These are phyloP conservation scores for Artemisia argyi DNA, from an alignment of 129 eudicot genomes.

Conservation along the genomic window DNA sequence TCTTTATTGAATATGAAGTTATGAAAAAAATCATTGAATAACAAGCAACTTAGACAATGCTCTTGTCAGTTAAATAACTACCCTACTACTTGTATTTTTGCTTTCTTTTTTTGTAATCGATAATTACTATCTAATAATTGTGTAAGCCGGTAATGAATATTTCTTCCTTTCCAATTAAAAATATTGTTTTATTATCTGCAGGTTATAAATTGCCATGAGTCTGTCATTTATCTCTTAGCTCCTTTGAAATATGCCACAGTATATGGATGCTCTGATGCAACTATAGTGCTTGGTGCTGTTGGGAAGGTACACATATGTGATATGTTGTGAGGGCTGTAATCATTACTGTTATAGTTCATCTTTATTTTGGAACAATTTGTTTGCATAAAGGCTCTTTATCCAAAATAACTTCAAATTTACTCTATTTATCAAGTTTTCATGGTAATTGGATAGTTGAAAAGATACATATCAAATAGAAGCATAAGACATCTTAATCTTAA, in stretches of 20 bases:
- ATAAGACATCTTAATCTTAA: too few species aligned
- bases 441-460: too few species aligned
- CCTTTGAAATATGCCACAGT: conserved; percentile 69
- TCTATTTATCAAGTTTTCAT: background rate
- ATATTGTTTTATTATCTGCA: conserved; percentile 32
- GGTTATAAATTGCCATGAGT: conserved; percentile 93
- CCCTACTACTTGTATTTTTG: too few species aligned
- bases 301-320: conserved; percentile 55
- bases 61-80: too few species aligned
- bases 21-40: too few species aligned
- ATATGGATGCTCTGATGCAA: conserved; percentile 90
- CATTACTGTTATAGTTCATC: background rate
- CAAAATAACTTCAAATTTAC: background rate
- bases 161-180: background rate
- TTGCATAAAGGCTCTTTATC: background rate
- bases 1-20: too few species aligned
- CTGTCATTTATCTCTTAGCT: conserved; percentile 73
- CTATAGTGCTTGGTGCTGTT: conserved; percentile 81
- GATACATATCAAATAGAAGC: too few species aligned
- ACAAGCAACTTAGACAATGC: too few species aligned
- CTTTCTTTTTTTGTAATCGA: too few species aligned
- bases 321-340: background rate
- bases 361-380: background rate
- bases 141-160: background rate
- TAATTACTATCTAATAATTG: too few species aligned